phyloP scores from a whole-genome alignment of 2,329 filamentous ascomycete species.

The Gnomoniopsis smithogilvyi region DNA sequence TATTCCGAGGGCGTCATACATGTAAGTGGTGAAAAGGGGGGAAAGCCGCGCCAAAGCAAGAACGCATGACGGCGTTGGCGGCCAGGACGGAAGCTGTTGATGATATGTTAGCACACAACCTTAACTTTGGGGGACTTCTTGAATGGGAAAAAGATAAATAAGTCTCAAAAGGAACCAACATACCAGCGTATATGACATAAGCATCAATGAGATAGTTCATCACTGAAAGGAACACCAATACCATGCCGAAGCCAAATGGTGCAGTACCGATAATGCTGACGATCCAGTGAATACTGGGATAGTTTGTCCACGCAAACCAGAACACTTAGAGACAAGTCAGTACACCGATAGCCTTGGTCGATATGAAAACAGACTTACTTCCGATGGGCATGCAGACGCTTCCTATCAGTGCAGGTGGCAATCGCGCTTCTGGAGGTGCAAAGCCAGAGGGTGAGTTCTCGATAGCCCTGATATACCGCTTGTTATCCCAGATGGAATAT shows the following conservation, averaged over 20 bases:
- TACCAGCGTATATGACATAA: constrained; percentile 66
- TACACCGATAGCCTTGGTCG: not conserved
- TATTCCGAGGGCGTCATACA: constrained; percentile 60
- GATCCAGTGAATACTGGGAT: constrained; percentile 29
- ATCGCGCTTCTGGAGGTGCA: constrained; percentile 60
- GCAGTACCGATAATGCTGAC: constrained; percentile 34
- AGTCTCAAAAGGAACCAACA: not conserved
- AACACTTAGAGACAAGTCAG: constrained; percentile 8
- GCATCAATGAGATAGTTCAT: constrained; percentile 68
- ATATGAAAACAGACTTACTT: not conserved
- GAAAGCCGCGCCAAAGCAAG: constrained; percentile 69
- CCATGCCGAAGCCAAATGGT: constrained; percentile 42
- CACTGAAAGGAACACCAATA: constrained; percentile 63
- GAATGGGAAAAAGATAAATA: no score
- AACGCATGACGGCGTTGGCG: constrained; percentile 68
- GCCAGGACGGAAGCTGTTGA: constrained; percentile 63
- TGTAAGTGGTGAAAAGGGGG: constrained; percentile 66
- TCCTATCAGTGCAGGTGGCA: constrained; percentile 59
- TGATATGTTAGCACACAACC: not conserved
- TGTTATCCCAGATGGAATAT: constrained; percentile 52
- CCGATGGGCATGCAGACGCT: constrained; percentile 33
- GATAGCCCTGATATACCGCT: constrained; percentile 42
- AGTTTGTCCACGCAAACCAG: constrained; percentile 19
- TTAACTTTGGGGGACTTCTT: no score
- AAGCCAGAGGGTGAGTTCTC: constrained; percentile 45